A percentile compares a stretch with the other conserved stretches of the same genome.
Evolutionary conservation across 1,284 basidiomycete species (phyloP).

Genomic region (Apiotrichum mycotoxinovorans): DNA sequence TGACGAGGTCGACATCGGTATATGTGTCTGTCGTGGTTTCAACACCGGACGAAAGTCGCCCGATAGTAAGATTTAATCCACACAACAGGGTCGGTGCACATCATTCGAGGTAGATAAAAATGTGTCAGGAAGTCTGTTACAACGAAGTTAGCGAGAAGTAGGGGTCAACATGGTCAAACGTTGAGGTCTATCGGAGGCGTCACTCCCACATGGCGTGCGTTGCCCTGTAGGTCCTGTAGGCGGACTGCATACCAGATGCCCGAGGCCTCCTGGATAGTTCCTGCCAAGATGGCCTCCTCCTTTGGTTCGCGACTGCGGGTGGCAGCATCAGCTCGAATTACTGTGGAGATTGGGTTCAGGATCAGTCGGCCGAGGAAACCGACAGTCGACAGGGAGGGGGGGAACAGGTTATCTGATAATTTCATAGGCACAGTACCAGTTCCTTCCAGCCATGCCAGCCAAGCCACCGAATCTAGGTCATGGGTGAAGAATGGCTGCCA

Average conservation of each 20-base stretch:
- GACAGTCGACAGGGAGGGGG: neutral
- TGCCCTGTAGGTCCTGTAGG: neutral
- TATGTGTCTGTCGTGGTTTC: neutral
- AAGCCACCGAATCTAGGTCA: no score
- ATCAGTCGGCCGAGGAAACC: neutral
- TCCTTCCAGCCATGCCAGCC: no score
- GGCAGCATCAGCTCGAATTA: neutral
- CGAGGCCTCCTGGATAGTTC: no score
- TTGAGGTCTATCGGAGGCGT: neutral
- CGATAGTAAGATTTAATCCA: neutral
- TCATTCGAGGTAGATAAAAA: neutral
- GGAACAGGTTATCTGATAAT: neutral
- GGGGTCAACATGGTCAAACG: neutral
- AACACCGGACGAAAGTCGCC: neutral
- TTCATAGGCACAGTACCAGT: neutral
- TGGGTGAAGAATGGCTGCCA: no score
- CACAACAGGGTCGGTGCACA: neutral
- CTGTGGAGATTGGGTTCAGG: neutral
- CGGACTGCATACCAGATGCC: no score
- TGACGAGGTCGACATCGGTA: neutral
- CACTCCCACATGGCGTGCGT: neutral
- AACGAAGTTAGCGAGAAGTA: neutral
- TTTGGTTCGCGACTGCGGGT: neutral
- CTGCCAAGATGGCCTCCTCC: neutral
- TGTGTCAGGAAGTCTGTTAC: neutral